Base-by-base conservation (phyloP, 169 alveolate genomes). In the Amoebophrya sp. region DNA sequence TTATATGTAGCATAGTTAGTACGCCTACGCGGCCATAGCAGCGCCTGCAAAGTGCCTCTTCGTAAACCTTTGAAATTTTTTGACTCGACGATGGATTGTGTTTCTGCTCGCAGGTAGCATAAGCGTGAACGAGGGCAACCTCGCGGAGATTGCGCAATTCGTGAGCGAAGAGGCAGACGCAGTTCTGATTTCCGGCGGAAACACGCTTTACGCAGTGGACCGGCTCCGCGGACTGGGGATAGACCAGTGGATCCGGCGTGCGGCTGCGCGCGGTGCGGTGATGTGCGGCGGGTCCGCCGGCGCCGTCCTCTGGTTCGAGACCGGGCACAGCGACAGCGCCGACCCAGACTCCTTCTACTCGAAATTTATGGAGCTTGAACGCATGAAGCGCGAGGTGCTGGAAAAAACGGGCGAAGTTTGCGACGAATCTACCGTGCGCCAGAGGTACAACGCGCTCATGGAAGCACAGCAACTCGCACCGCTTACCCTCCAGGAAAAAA, bases 191-290 rank as follows among this genome's bases (percentile, higher is more conserved):
- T 66, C 83, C 35, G 83, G 83, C 35, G 83, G 83, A 2, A 66
- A 66, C 35, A 66, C 83, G 2, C 32, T 66, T 2, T 66, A 66
- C 83, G 83, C 83, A 25, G 83, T 66, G 83, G 83, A 66, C 18
- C 83, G 83, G 83, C 83, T 66, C 18, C 29, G 12, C 32, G 83
- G 83, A 3, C 18, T 66, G 18, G 83, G 83, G 35, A 66, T 66
- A 7, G 32, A 66, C 83, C 83, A n/a, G 35, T 66, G 83, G 83
- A 66, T 66, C 83, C 12, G 18, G 35, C 12, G 32, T 2, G 83
- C 83, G 32, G 83, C 39, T 12, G 83, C 29, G 35, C 83, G 83
- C 35, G 83, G 83, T 66, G 83, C 83, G 10, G 83, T 66, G 83
- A 18, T 66, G 83, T 66, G 83, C 35, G 83, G 83, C 10, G 83